phyloP scores from a whole-genome alignment of 2,329 filamentous ascomycete genomes.

The Spiromastix sp. region DNA sequence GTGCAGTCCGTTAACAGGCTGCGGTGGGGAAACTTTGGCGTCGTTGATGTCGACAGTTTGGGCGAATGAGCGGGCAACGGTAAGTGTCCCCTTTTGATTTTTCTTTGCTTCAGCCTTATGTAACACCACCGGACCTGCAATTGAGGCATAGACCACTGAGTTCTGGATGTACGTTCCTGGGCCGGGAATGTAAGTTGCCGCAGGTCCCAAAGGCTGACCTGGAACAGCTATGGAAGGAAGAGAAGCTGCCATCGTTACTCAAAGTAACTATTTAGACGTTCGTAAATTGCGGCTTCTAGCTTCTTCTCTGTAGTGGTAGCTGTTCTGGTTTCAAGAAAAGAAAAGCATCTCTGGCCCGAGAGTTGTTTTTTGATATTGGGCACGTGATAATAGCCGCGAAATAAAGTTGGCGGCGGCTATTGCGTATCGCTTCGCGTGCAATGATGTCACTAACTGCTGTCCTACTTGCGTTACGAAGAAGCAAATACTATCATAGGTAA shows the following conservation, averaged over 20 bases:
- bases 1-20: neutral
- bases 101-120: slow-evolving; percentile 23
- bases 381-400: too few species aligned
- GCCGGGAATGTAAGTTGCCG: slow-evolving; percentile 58
- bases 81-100: slow-evolving; percentile 15
- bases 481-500: too few species aligned
- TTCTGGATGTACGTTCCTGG: slow-evolving; percentile 76
- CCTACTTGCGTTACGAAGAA: too few species aligned
- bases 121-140: slow-evolving; percentile 61
- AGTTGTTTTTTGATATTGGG: neutral
- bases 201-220: slow-evolving; percentile 66
- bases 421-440: too few species aligned
- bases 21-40: neutral
- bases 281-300: too few species aligned
- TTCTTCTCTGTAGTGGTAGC: too few species aligned
- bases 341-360: neutral
- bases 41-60: slow-evolving; percentile 33
- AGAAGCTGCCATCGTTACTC: slow-evolving; percentile 18
- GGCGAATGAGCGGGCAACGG: slow-evolving; percentile 29
- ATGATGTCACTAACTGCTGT: too few species aligned
- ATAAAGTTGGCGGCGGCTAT: too few species aligned
- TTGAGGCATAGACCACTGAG: slow-evolving; percentile 66
- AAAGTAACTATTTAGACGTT: too few species aligned
- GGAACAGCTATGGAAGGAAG: slow-evolving; percentile 56
- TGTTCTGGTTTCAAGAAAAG: neutral